phyloP scores from a whole-genome alignment of 2,329 filamentous ascomycete species.

The Alternaria gaisen region DNA sequence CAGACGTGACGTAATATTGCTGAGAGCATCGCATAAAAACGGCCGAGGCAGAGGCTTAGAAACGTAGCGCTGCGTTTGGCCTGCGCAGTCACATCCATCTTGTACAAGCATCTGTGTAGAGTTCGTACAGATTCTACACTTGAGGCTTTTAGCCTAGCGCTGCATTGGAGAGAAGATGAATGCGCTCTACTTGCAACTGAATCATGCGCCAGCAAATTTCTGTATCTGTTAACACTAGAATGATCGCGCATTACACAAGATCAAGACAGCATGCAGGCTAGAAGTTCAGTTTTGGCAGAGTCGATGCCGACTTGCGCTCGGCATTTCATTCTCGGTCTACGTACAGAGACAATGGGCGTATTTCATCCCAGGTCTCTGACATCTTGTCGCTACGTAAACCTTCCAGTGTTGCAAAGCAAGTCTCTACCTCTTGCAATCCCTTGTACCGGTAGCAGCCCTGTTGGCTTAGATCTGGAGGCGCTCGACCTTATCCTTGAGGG shows the following conservation, averaged over 20 bases:
- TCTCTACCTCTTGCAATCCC: conserved; percentile 1
- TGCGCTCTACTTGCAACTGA: too few species aligned
- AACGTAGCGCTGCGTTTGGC: background rate
- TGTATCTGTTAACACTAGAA: background rate
- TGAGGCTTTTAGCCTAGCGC: too few species aligned
- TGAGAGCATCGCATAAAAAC: background rate
- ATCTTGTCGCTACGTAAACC: conserved; percentile 25
- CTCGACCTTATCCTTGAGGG: conserved; percentile 95
- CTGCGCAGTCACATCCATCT: too few species aligned
- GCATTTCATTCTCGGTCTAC: conserved; percentile 42
- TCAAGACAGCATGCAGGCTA: background rate
- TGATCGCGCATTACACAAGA: background rate
- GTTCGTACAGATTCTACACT: too few species aligned
- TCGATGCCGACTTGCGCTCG: conserved; percentile 28
- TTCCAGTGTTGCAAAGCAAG: conserved; percentile 17
- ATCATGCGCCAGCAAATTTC: background rate
- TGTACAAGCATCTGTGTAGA: too few species aligned
- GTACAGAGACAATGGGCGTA: conserved; percentile 24
- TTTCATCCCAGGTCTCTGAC: conserved; percentile 29
- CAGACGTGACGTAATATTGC: background rate
- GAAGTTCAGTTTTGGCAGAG: conserved; percentile 22
- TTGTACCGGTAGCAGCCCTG: background rate
- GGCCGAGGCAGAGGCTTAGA: background rate
- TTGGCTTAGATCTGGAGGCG: conserved; percentile 81
- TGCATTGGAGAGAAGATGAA: too few species aligned